Base-by-base conservation (phyloP, 169 alveolate species). In the Plasmodium gaboni region DNA sequence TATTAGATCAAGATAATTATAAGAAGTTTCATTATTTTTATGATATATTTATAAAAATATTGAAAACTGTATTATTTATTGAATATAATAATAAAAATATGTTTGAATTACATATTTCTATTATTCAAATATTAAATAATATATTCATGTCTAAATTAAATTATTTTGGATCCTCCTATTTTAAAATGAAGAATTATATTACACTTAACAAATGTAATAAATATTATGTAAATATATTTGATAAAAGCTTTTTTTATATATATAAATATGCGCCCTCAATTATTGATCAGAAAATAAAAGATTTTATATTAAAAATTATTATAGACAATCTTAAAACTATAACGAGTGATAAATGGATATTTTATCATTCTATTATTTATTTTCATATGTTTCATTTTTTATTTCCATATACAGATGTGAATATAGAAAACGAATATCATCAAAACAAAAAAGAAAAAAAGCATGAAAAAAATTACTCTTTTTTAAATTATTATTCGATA, bases 41-140 rank as follows among this genome's bases (percentile, higher is more conserved):
- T 83, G 91, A 71, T 24, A 83, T 24, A 48, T 83, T 83, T 83
- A 63, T 83, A 28, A 68, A 68, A 17, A 83, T 83, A 22, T 71
- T 83, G 48, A 83, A 57, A 44, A 83, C 69, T 15, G 51, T 60
- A 68, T 71, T 83, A 12, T 83, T 83, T 53, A 71, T 68, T 26
- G 63, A 63, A 24, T 83, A 83, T 83, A 38, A 68, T 48, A 83
- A 26, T 13, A 68, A 38, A 42, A 53, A 83, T 53, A 83, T 83
- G 91, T 83, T 83, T 44, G 91, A 83, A 72, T 60, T 83, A 48
- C 91, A 83, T 32, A 53, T 83, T 55, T 83, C 85, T 32, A 83
- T 83, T 19, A 19, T 83, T 9, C 91, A 83, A 83, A 83, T 83
- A 46, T 42, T 83, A 8, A 68, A 83, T 71, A 83, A 83, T 61